Conservation (phyloP, 179 eudicot genomes). For the Gypsophila paniculata region DNA sequence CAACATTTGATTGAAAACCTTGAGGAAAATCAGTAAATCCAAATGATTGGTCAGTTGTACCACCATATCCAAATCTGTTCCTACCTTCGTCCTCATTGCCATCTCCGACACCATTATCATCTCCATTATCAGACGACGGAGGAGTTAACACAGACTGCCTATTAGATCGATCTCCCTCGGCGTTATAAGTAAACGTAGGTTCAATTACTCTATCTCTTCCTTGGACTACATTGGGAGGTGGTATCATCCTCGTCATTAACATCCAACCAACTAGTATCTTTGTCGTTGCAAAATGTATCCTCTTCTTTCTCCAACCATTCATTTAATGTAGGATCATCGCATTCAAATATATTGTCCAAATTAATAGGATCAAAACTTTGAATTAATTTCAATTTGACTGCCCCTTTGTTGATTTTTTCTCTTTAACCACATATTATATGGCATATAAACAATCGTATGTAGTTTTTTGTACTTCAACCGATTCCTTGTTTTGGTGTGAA, state of each 20-base stretch:
- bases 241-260: neutral
- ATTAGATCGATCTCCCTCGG: too few relatives aligned
- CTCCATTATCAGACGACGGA: too few relatives aligned
- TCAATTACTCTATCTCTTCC: too few relatives aligned
- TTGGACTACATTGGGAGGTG: too few relatives aligned
- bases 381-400: neutral
- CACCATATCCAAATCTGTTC: too few relatives aligned
- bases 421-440: slow-evolving; percentile 10
- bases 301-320: neutral
- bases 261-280: neutral
- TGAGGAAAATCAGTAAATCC: too few relatives aligned
- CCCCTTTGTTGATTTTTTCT: neutral
- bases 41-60: too few relatives aligned
- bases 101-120: too few relatives aligned
- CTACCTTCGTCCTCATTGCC: too few relatives aligned
- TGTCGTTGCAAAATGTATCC: neutral
- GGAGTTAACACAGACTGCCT: too few relatives aligned
- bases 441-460: neutral
- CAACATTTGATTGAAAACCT: too few relatives aligned
- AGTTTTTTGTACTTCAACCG: slow-evolving; percentile 5
- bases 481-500: slow-evolving; percentile 14
- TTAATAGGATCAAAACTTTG: slow-evolving; percentile 10
- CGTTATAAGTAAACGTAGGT: too few relatives aligned
- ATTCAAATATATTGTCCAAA: slow-evolving; percentile 7
- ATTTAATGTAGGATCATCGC: neutral